Conservation (phyloP, 306 rosid genomes). For the Ormosia emarginata region DNA sequence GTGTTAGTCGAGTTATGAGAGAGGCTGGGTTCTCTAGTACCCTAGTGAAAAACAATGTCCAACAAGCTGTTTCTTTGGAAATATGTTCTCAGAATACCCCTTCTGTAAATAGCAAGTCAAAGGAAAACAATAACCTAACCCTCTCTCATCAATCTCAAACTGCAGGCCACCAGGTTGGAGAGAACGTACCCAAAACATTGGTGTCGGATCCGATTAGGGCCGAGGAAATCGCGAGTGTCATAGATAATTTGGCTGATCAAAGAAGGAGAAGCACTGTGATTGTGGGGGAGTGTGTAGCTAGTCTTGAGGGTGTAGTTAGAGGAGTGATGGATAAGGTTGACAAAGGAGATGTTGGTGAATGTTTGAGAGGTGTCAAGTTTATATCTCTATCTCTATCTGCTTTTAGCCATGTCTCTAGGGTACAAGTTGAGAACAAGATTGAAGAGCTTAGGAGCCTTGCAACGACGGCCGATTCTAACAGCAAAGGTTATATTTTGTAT, state of each 20-base stretch:
- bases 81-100: constrained; percentile 51
- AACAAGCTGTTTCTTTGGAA: constrained; percentile 77
- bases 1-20: constrained; percentile 93
- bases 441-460: constrained; percentile 52
- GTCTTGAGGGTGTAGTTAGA: constrained; percentile 57
- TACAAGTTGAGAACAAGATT: constrained; percentile 65
- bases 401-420: constrained; percentile 48
- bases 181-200: constrained; percentile 15
- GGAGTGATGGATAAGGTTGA: constrained; percentile 70
- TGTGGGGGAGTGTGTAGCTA: constrained; percentile 77
- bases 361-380: constrained; percentile 58
- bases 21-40: constrained; percentile 88
- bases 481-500: constrained; percentile 71
- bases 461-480: constrained; percentile 24
- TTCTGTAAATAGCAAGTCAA: constrained; percentile 51
- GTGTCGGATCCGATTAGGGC: constrained; percentile 41
- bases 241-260: constrained; percentile 47
- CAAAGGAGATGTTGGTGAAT: constrained; percentile 58
- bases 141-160: neutral
- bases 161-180: neutral
- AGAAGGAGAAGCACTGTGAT: constrained; percentile 59
- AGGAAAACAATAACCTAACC: constrained; percentile 27
- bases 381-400: constrained; percentile 50
- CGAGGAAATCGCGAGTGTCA: constrained; percentile 60
- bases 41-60: constrained; percentile 88